Base-by-base conservation (phyloP, 495 filamentous ascomycete species). In the Penicillium desertorum region DNA sequence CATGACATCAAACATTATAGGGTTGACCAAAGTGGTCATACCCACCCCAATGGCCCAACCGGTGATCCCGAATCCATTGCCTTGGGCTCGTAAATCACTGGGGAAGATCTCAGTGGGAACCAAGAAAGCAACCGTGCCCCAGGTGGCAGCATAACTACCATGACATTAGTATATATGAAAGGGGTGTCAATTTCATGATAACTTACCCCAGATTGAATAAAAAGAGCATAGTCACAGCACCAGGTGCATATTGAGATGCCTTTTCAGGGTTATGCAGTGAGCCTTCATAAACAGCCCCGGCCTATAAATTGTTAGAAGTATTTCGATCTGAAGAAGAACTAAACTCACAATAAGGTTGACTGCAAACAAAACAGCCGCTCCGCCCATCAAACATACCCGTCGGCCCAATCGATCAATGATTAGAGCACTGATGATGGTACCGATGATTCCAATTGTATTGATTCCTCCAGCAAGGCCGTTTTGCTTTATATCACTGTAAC, bases 11-110 rank as follows among this genome's bases (percentile, higher is more conserved):
- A 81, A 79, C 63, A 79, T 75, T 61, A 82, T 78, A 7, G 78
- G 79, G 50, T 80, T 80, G 55, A 82, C 74, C 37, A 81, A 68
- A n/a, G 76, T 77, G 20, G 80, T 79, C 70, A 78, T 76, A 16
- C 81, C 80, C 10, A 80, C 79, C 27, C 80, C 81, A 61, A 83
- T 78, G 6, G 80, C 81, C 80, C 80, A 83, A 3, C 80, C 81
- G 17, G 79, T 81, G 19, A 84, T 80, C 0, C 78, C 78, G 59
- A 82, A 83, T 1, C 79, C 79, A 63, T 83, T 82, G 2, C 80
- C 81, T 58, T 83, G 76, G 20, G 79, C 78, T 42, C 80, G 74
- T 29, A 83, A 65, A 37, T 80, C 77, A 16, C 72, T 73, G 2
- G 78, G 77, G 59, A 79, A 83, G 23, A 83, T 81, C 60, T 83